Base-by-base conservation (phyloP, 371 early-diverging fungal species). In the Mucor ambiguus region DNA sequence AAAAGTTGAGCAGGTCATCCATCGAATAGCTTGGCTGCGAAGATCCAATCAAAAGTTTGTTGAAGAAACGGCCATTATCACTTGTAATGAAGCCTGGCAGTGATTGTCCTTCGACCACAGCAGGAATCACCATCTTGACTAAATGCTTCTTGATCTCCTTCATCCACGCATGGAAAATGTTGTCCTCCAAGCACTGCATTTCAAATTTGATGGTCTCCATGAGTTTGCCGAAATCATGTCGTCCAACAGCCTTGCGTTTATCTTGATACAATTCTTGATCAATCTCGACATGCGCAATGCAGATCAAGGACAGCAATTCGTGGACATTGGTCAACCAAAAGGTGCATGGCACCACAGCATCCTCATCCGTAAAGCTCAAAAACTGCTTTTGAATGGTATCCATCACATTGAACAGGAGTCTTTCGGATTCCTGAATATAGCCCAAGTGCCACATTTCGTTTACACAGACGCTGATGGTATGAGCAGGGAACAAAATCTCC, bases 251-350 rank as follows among this genome's bases (percentile, higher is more conserved):
- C 55, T 74, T 69, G 10, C 72, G 72, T 6, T 68, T 70, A 32
- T 69, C 62, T 48, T 70, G 70, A 49, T 66, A 74, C n/a, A 78
- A 37, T 16, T 77, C 78, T 41, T 71, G 71, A 16, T 81, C 72
- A 30, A 81, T 69, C 22, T 77, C 77, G 30, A 66, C 71, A 56
- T 85, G 81, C 3, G 78, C 64, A 22, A 68, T 60, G 52, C 73
- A 75, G 16, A 84, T 72, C 35, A 87, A 71, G 11, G 93, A 93
- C 59, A 96, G 74, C 33, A 98, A 83, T 78, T 97, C 98, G 68
- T 92, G 95, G 33, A 94, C 92, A 76, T 98, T 98, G 48, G 95
- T 92, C 38, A 97, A 82, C 98, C 98, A 98, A 79, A 95, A 96
- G 33, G 86, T 80, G 58, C 87, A 84, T 48, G 92, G 85, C 58